Conservation (phyloP, 768 basidiomycete species). For the Termitomyces heimii region DNA sequence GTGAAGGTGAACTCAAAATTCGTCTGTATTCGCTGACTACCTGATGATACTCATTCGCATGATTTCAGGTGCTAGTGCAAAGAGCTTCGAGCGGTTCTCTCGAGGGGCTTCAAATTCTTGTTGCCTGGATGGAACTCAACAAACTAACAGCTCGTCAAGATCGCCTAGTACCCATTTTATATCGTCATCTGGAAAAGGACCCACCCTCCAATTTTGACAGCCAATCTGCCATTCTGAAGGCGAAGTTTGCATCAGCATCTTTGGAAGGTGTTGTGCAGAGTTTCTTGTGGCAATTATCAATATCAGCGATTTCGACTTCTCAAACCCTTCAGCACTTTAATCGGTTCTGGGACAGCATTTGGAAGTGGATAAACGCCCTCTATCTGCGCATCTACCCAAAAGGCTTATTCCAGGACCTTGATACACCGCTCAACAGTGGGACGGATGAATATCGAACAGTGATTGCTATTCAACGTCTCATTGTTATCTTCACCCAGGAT, state of each 20-base stretch:
- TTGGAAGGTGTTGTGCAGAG: constrained; percentile 2
- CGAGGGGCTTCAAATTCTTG: constrained; percentile 2
- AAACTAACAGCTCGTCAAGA: constrained; percentile 7
- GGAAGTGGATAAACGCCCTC: constrained; percentile 2
- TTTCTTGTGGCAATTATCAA: constrained; percentile 2
- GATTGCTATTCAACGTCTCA: background rate
- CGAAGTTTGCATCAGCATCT: background rate
- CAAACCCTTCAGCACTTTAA: background rate
- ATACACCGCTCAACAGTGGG: background rate
- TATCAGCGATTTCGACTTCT: background rate
- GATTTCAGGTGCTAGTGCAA: background rate
- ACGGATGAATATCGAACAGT: constrained; percentile 1
- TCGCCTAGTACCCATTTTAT: constrained; percentile 1
- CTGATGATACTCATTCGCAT: background rate
- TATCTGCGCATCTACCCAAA: constrained; percentile 2
- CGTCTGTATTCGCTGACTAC: background rate
- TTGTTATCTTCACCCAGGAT: background rate
- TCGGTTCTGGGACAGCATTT: constrained; percentile 1
- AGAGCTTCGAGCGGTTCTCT: constrained; percentile 1
- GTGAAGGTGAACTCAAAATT: background rate
- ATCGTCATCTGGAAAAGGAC: background rate
- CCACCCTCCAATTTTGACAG: background rate
- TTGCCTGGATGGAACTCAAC: constrained; percentile 8
- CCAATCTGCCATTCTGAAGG: background rate
- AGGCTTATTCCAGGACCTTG: background rate